These are phyloP conservation scores for Penicillium hordei DNA, from an alignment of 2,329 filamentous ascomycete species.

Conservation along the genomic window DNA sequence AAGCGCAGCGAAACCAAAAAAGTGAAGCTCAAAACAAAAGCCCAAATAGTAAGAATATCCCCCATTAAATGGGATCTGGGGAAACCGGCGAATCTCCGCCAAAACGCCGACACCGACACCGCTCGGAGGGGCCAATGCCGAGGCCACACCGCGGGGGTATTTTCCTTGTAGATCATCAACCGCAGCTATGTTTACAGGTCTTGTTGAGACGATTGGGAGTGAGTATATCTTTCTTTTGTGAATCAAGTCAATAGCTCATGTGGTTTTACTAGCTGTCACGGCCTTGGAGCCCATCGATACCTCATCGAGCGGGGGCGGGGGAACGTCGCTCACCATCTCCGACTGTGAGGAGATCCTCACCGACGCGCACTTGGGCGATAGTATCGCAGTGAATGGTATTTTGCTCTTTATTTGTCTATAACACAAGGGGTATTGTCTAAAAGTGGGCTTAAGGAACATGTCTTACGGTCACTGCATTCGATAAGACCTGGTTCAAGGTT, in stretches of 20 bases:
- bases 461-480: slow-evolving; percentile 81
- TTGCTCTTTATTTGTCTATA: not conserved
- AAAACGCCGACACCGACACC: slow-evolving; percentile 30
- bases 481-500: slow-evolving; percentile 71
- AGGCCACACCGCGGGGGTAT: slow-evolving; percentile 20
- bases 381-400: slow-evolving; percentile 84
- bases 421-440: not conserved
- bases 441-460: slow-evolving; percentile 62
- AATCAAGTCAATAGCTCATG: slow-evolving; percentile 25
- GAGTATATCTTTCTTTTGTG: slow-evolving; percentile 39
- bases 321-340: slow-evolving; percentile 85
- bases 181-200: slow-evolving; percentile 84
- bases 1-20: not conserved
- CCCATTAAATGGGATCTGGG: slow-evolving; percentile 15
- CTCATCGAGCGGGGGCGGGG: slow-evolving; percentile 67
- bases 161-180: slow-evolving; percentile 19
- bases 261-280: slow-evolving; percentile 66
- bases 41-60: slow-evolving; percentile 9
- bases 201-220: slow-evolving; percentile 93
- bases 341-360: slow-evolving; percentile 72
- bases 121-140: slow-evolving; percentile 20
- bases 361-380: slow-evolving; percentile 86
- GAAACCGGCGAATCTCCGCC: slow-evolving; percentile 25
- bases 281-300: slow-evolving; percentile 76
- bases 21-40: not conserved